Conservation (phyloP, 2,329 filamentous ascomycete species). For the Teratosphaeria pseudoeucalypti region DNA sequence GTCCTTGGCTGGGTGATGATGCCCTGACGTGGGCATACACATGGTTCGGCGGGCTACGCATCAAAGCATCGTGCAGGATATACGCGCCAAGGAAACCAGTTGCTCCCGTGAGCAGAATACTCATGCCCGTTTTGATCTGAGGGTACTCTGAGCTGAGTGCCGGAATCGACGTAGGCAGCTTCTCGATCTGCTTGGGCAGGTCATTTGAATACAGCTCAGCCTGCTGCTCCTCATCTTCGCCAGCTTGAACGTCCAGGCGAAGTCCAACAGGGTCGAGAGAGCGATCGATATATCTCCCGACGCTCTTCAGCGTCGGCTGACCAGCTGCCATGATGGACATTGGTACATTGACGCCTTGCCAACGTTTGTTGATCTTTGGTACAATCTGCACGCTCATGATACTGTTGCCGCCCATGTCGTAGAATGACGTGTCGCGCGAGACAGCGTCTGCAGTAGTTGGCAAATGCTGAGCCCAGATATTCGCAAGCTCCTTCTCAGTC, state of each 20-base stretch:
- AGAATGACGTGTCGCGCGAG: conserved; percentile 55
- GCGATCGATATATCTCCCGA: conserved; percentile 43
- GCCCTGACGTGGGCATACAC: conserved; percentile 69
- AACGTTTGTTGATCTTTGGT: conserved; percentile 54
- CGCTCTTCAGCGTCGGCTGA: conserved; percentile 50
- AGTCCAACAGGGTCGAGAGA: conserved; percentile 39
- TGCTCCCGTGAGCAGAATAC: conserved; percentile 72
- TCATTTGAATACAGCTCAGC: conserved; percentile 43
- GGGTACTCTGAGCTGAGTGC: conserved; percentile 8
- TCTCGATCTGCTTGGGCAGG: conserved; percentile 39
- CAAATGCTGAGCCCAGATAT: conserved; percentile 51
- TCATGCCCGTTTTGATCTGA: conserved; percentile 18
- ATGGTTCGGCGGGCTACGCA: conserved; percentile 41
- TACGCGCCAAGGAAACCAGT: conserved; percentile 85
- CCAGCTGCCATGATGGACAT: conserved; percentile 59
- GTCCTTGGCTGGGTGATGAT: conserved; percentile 48
- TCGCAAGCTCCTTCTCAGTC: conserved; percentile 58
- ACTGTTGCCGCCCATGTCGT: conserved; percentile 71
- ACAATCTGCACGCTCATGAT: conserved; percentile 74
- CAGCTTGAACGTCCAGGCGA: conserved; percentile 36
- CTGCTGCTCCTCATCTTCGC: conserved; percentile 41
- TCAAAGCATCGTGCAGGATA: conserved; percentile 64
- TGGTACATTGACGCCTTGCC: conserved; percentile 53
- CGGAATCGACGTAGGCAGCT: conserved; percentile 36
- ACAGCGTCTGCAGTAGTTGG: conserved; percentile 52